A percentile compares a stretch with the other conserved stretches of the same genome.
phyloP scores from a whole-genome alignment of 495 filamentous ascomycete species.

The Xylaria bambusicola region DNA sequence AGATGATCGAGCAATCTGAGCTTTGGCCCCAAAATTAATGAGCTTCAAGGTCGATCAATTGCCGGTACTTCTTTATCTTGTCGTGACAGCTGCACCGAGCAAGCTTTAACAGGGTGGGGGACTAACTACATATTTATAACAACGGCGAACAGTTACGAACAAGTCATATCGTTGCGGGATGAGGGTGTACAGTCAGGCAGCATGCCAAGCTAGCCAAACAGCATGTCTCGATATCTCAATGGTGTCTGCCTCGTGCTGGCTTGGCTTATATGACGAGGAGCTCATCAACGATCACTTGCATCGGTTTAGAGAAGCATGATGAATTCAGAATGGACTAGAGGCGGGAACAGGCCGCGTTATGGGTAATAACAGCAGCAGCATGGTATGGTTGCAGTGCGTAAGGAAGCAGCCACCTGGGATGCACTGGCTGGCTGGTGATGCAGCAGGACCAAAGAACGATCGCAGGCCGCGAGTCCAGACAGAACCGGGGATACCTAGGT shows the following conservation, averaged over 20 bases:
- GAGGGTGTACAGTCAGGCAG: conserved; percentile 1
- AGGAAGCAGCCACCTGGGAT: conserved; percentile 1
- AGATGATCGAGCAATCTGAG: not conserved
- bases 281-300: not conserved
- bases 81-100: too few species aligned
- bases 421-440: conserved; percentile 7
- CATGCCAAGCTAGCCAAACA: too few species aligned
- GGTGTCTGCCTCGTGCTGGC: not conserved
- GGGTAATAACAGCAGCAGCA: not conserved
- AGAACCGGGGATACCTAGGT: not conserved
- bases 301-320: not conserved
- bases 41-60: not conserved
- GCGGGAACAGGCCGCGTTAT: not conserved
- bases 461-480: not conserved
- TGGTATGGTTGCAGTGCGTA: conserved; percentile 16
- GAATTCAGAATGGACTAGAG: not conserved
- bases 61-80: conserved; percentile 11
- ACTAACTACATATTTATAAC: too few species aligned
- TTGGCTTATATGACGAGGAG: conserved; percentile 5
- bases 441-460: conserved; percentile 8
- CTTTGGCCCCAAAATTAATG: not conserved
- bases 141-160: too few species aligned
- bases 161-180: not conserved
- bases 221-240: too few species aligned
- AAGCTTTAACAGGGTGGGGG: too few species aligned